Evolutionary conservation across 1,284 basidiomycete species (phyloP).

Genomic region (Tylopilus orsonianus): DNA sequence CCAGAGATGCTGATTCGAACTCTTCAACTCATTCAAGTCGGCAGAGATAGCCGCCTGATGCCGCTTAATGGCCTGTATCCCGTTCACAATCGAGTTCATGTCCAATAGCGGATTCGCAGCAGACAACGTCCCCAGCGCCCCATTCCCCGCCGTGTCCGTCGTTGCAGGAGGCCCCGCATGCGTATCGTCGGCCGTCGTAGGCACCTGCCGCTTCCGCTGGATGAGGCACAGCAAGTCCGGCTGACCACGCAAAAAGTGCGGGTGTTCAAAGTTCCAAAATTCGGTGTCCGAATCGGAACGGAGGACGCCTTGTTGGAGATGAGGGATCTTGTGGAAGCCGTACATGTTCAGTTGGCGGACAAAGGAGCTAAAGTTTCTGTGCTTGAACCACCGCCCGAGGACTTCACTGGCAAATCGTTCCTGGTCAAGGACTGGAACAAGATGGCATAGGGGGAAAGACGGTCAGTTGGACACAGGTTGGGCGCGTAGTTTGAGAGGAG

Average conservation of each 20-base stretch:
- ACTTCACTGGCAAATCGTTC: constrained; percentile 91
- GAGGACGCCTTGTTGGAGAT: constrained; percentile 93
- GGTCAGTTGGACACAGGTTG: neutral
- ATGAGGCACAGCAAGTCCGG: constrained; percentile 91
- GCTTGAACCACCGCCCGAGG: constrained; percentile 94
- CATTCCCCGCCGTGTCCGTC: constrained; percentile 21
- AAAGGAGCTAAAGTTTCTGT: constrained; percentile 92
- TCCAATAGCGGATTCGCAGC: constrained; percentile 62
- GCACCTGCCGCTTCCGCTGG: constrained; percentile 68
- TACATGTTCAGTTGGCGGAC: constrained; percentile 98
- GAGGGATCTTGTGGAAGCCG: constrained; percentile 94
- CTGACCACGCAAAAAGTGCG: constrained; percentile 86
- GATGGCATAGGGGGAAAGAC: neutral
- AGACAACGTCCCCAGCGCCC: constrained; percentile 25
- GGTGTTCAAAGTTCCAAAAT: constrained; percentile 92
- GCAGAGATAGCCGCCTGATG: constrained; percentile 89
- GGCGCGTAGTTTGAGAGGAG: constrained; percentile 2
- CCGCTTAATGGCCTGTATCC: constrained; percentile 86
- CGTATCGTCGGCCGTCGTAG: constrained; percentile 34
- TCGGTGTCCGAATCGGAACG: constrained; percentile 81
- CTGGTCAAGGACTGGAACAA: constrained; percentile 79
- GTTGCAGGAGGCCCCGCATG: constrained; percentile 8
- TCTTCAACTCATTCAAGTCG: constrained; percentile 87
- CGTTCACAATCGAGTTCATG: constrained; percentile 74
- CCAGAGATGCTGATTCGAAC: constrained; percentile 89